Percentiles rank a stretch among this genome's conserved stretches.
These are phyloP conservation scores for Coccomyxa subellipsoidea DNA, from an alignment of 163 green algal species.

Conservation along the genomic window DNA sequence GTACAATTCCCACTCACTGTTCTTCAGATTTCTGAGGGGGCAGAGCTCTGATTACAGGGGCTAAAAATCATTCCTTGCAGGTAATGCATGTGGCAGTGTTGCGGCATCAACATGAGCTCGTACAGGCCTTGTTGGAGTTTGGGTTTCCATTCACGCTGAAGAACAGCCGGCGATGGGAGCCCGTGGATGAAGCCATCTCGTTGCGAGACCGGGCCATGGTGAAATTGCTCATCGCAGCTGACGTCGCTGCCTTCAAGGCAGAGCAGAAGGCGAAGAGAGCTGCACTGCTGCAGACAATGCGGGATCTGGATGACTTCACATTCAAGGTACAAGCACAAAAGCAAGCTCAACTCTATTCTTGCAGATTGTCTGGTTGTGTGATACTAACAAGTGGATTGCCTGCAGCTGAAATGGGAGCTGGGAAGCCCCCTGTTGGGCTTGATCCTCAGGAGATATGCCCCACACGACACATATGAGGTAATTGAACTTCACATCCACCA, in stretches of 20 bases:
- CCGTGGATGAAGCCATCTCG: constrained; percentile 53
- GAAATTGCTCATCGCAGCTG: constrained; percentile 22
- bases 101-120: constrained; percentile 16
- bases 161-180: constrained; percentile 42
- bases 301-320: constrained; percentile 53
- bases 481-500: neutral
- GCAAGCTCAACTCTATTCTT: neutral
- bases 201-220: constrained; percentile 22
- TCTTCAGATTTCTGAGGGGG: too few species aligned
- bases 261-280: constrained; percentile 43
- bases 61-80: constrained; percentile 26
- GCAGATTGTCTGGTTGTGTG: neutral
- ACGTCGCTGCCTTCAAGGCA: constrained; percentile 15
- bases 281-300: constrained; percentile 46
- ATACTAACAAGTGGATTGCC: neutral
- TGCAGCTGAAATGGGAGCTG: constrained; percentile 67
- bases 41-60: neutral
- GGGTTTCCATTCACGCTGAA: constrained; percentile 23
- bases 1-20: too few species aligned
- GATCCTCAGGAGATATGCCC: constrained; percentile 70
- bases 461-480: constrained; percentile 75
- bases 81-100: constrained; percentile 53
- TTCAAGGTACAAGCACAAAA: constrained; percentile 40
- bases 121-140: constrained; percentile 35
- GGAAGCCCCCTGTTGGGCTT: constrained; percentile 66